Conservation (phyloP, 495 filamentous ascomycete species). For the Podospora didyma region DNA sequence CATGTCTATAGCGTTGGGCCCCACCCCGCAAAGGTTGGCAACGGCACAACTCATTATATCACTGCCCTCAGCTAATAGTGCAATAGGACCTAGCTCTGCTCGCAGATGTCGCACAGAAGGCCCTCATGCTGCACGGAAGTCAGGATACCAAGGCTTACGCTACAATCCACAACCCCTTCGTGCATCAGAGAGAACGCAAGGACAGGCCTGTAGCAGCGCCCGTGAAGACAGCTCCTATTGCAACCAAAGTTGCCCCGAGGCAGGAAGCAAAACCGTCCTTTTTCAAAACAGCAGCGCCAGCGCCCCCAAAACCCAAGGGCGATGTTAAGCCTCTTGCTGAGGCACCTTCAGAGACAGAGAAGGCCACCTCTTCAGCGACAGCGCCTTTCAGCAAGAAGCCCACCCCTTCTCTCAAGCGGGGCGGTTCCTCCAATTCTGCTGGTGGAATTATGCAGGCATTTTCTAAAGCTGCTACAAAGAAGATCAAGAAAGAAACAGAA, state of each 20-base stretch:
- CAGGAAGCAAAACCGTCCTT: slow-evolving; percentile 16
- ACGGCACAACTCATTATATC: background rate
- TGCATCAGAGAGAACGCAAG: slow-evolving; percentile 36
- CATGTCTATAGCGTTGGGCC: slow-evolving; percentile 86
- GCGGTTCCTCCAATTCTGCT: slow-evolving; percentile 39
- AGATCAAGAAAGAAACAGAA: slow-evolving; percentile 47
- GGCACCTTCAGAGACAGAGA: slow-evolving; percentile 19
- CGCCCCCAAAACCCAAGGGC: slow-evolving; percentile 28
- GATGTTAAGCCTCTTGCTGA: slow-evolving; percentile 29
- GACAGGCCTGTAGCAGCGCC: background rate
- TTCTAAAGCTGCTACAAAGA: slow-evolving; percentile 64
- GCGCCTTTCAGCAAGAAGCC: slow-evolving; percentile 30
- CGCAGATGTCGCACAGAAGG: slow-evolving; percentile 65
- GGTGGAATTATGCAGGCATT: slow-evolving; percentile 73
- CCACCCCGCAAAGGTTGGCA: slow-evolving; percentile 57
- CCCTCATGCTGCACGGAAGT: slow-evolving; percentile 31
- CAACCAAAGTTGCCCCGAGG: slow-evolving; percentile 2
- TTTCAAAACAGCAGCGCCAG: slow-evolving; percentile 13
- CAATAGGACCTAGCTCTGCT: slow-evolving; percentile 65
- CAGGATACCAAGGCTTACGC: slow-evolving; percentile 17
- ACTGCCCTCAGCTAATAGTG: slow-evolving; percentile 2
- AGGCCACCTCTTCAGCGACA: slow-evolving; percentile 22
- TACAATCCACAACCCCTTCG: slow-evolving; percentile 33
- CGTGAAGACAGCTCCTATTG: slow-evolving; percentile 10
- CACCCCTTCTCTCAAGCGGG: slow-evolving; percentile 50